These are phyloP conservation scores for Calonectria hongkongensis DNA, from an alignment of 2,329 filamentous ascomycete species.

Conservation along the genomic window DNA sequence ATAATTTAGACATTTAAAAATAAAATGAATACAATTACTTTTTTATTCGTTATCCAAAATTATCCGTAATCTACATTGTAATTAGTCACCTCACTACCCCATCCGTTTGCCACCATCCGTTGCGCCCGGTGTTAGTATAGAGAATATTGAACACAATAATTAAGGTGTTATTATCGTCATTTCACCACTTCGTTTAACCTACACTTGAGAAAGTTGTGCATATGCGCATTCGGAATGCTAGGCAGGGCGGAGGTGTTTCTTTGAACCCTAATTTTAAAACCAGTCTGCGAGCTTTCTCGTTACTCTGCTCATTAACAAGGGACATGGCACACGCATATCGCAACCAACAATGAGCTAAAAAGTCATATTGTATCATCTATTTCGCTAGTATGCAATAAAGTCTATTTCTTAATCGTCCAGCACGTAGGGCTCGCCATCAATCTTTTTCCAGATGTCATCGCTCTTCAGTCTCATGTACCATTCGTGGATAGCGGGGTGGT, in stretches of 20 bases:
- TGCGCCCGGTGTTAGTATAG: no score
- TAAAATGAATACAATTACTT: background rate
- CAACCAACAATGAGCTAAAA: background rate
- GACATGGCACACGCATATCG: background rate
- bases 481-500: slow-evolving; percentile 36
- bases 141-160: no score
- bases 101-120: no score
- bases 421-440: slow-evolving; percentile 38
- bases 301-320: background rate
- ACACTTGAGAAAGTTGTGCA: no score
- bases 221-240: no score
- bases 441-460: slow-evolving; percentile 40
- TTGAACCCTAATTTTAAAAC: no score
- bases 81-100: no score
- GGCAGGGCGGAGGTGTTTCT: no score
- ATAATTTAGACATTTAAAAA: background rate
- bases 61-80: no score
- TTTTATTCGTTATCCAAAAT: background rate
- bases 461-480: slow-evolving; percentile 39
- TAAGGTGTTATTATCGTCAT: no score
- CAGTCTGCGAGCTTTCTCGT: background rate
- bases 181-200: no score
- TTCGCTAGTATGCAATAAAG: background rate
- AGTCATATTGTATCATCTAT: background rate
- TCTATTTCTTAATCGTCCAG: slow-evolving; percentile 31